These are phyloP conservation scores for Diaporthe destruens DNA, from an alignment of 2,329 filamentous ascomycete genomes.

Conservation along the genomic window DNA sequence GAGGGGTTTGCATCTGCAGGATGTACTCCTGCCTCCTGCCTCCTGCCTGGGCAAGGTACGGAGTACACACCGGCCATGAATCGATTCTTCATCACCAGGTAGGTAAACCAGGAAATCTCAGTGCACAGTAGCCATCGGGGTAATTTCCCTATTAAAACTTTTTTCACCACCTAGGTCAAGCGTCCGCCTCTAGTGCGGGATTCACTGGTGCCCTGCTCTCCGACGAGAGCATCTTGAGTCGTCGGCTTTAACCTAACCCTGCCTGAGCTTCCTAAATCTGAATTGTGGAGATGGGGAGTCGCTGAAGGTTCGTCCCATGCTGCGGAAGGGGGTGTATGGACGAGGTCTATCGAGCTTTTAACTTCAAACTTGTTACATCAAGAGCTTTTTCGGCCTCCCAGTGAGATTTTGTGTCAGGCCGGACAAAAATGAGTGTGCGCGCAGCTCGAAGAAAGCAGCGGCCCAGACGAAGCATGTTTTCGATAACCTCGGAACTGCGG, in stretches of 20 bases:
- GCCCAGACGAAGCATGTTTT: slow-evolving; percentile 16
- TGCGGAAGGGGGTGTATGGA: background rate
- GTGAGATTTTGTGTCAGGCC: slow-evolving; percentile 15
- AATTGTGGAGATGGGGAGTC: background rate
- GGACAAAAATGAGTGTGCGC: slow-evolving; percentile 19
- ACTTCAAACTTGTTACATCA: slow-evolving; percentile 7
- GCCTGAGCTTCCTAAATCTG: background rate
- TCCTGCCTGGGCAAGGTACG: too few relatives aligned
- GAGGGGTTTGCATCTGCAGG: too few relatives aligned
- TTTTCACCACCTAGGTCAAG: too few relatives aligned
- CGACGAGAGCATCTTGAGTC: background rate
- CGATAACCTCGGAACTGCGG: slow-evolving; percentile 21
- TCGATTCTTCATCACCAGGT: too few relatives aligned
- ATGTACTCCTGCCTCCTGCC: too few relatives aligned
- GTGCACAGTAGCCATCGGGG: too few relatives aligned
- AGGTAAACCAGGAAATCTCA: too few relatives aligned
- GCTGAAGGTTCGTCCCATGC: slow-evolving; percentile 9
- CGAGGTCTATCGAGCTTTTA: background rate
- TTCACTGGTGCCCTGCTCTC: background rate
- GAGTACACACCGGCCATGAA: too few relatives aligned
- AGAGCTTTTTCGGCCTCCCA: slow-evolving; percentile 2
- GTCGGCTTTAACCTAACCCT: background rate
- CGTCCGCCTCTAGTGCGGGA: background rate
- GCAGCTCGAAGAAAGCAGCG: background rate
- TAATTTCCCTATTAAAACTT: too few relatives aligned